phyloP scores from a whole-genome alignment of 805 yeast genomes.

The Hanseniaspora pseudoguilliermondii region DNA sequence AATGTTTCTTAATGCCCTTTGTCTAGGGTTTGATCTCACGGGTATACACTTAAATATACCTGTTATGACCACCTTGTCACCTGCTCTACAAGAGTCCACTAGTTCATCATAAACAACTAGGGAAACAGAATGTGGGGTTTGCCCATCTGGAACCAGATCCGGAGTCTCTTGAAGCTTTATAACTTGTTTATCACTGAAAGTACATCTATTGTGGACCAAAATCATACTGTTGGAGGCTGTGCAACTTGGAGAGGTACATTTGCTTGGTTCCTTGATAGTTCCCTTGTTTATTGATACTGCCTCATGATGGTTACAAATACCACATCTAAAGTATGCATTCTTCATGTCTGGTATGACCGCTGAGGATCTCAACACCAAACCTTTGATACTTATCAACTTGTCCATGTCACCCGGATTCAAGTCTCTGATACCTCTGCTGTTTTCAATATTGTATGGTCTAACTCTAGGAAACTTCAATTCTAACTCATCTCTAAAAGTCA shows the following conservation, averaged over 20 bases:
- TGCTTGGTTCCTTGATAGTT: conserved; percentile 79
- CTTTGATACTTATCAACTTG: conserved; percentile 80
- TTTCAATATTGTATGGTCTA: conserved; percentile 74
- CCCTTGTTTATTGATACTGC: conserved; percentile 92
- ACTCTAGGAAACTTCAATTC: conserved; percentile 76
- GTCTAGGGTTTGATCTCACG: conserved; percentile 73
- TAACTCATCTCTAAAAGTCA: conserved; percentile 48
- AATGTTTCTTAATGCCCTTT: conserved; percentile 67
- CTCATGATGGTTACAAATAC: conserved; percentile 84
- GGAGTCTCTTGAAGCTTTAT: conserved; percentile 91
- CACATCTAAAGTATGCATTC: conserved; percentile 89
- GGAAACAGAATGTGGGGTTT: conserved; percentile 92
- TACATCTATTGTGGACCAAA: conserved; percentile 78
- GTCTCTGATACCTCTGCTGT: conserved; percentile 74
- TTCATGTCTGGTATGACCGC: conserved; percentile 96
- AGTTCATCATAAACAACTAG: conserved; percentile 90
- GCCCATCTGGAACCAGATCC: conserved; percentile 93
- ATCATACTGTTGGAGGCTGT: conserved; percentile 77
- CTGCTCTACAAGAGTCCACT: conserved; percentile 89
- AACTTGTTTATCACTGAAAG: conserved; percentile 91
- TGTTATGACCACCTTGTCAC: conserved; percentile 90
- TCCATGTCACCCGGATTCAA: conserved; percentile 90
- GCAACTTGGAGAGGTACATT: conserved; percentile 85
- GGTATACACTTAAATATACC: conserved; percentile 92
- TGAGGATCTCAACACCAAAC: conserved; percentile 76